phyloP scores from a whole-genome alignment of 306 rosid species.

The Gillenia trifoliata region DNA sequence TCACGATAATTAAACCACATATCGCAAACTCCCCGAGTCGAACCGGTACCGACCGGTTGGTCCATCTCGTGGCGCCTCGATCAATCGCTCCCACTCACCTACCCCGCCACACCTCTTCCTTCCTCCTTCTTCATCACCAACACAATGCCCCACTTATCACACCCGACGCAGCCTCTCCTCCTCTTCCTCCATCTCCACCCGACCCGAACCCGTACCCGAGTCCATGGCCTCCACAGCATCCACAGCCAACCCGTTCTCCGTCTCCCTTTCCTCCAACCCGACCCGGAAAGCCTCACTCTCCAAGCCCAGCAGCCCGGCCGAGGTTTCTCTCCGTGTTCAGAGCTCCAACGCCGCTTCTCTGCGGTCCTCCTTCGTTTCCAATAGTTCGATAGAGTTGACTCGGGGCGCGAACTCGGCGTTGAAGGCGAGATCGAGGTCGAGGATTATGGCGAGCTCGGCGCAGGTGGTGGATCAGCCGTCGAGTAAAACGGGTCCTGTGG shows the following conservation, averaged over 20 bases:
- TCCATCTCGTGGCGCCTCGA: background rate
- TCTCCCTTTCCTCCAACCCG: conserved; percentile 41
- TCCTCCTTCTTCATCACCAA: conserved; percentile 3
- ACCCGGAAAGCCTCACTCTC: conserved; percentile 9
- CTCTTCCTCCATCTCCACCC: background rate
- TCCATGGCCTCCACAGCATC: conserved; percentile 65
- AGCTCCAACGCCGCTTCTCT: conserved; percentile 26
- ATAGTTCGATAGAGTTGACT: conserved; percentile 20
- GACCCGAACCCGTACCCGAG: background rate
- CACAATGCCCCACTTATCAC: conserved; percentile 13
- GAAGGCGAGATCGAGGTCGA: conserved; percentile 23
- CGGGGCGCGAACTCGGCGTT: conserved; percentile 16
- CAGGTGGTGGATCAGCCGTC: conserved; percentile 62
- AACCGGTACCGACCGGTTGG: background rate
- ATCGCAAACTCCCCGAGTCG: background rate
- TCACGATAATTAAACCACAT: background rate
- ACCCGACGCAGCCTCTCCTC: conserved; percentile 17
- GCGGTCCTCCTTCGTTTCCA: conserved; percentile 14
- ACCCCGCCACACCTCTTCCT: background rate
- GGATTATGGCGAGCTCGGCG: conserved; percentile 50
- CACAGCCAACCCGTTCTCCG: conserved; percentile 31
- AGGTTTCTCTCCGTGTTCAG: conserved; percentile 23
- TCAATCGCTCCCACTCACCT: conserved; percentile 9
- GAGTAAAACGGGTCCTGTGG: conserved; percentile 19
- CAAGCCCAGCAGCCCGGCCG: conserved; percentile 23